Percentiles rank a stretch among this genome's conserved stretches.
Evolutionary conservation across 2,329 filamentous ascomycete species (phyloP).

Genomic region (Sporothrix humicola): DNA sequence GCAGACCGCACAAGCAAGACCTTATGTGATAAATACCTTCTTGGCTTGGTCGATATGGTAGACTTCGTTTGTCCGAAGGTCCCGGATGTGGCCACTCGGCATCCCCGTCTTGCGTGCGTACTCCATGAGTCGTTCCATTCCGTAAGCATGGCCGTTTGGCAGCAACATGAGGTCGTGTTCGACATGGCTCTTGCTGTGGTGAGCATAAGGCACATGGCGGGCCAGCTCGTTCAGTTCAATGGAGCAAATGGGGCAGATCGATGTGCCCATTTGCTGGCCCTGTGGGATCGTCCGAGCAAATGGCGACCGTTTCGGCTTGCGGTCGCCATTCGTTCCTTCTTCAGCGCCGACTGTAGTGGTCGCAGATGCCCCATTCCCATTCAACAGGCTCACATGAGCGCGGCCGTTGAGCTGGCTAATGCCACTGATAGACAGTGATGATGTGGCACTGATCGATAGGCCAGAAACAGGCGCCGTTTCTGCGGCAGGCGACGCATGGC

Average conservation of each 20-base stretch:
- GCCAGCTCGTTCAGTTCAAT: constrained; percentile 94
- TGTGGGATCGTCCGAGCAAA: constrained; percentile 33
- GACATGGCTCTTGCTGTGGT: constrained; percentile 92
- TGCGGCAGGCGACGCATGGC: constrained; percentile 65
- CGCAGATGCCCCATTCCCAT: not conserved
- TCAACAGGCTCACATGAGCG: not conserved
- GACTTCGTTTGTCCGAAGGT: constrained; percentile 75
- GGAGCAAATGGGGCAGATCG: constrained; percentile 89
- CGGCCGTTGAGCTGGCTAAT: not conserved
- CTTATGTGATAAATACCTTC: constrained; percentile 88
- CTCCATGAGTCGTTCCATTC: constrained; percentile 72
- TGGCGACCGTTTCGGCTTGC: constrained; percentile 32
- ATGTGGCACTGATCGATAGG: not conserved
- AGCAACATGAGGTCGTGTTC: constrained; percentile 85
- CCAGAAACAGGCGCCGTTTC: not conserved
- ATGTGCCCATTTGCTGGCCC: constrained; percentile 42
- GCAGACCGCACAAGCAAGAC: not conserved
- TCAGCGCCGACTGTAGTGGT: not conserved
- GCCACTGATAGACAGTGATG: not conserved
- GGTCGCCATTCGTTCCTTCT: constrained; percentile 27
- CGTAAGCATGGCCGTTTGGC: constrained; percentile 87
- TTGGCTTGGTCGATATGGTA: constrained; percentile 68
- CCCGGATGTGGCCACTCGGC: constrained; percentile 69
- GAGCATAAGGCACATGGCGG: constrained; percentile 86
- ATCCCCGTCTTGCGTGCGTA: constrained; percentile 82